phyloP scores from a whole-genome alignment of 2,329 filamentous ascomycete species.

The Colletotrichum shisoi region DNA sequence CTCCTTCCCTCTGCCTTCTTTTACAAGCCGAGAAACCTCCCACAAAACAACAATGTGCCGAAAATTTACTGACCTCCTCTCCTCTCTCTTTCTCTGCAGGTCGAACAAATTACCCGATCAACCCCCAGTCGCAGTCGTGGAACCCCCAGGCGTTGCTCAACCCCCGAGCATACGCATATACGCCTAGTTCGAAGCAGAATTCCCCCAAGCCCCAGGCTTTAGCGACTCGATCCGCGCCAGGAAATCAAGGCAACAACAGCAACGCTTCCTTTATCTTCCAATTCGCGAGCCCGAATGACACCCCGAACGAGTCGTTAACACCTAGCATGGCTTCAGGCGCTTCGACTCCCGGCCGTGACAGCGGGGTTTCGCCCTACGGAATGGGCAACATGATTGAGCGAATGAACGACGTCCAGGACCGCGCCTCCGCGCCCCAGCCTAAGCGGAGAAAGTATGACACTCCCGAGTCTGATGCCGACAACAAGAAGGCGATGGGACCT shows the following conservation, averaged over 20 bases:
- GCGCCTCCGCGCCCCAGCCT: constrained; percentile 63
- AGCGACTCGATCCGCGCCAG: constrained; percentile 25
- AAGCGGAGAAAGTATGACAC: constrained; percentile 70
- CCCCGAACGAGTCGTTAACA: constrained; percentile 44
- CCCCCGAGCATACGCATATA: constrained; percentile 33
- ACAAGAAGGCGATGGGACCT: constrained; percentile 52
- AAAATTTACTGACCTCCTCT: constrained; percentile 21
- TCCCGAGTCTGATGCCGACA: constrained; percentile 53
- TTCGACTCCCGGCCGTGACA: constrained; percentile 46
- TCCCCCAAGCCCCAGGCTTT: constrained; percentile 34
- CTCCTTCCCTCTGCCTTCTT: constrained; percentile 11
- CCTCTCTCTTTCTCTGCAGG: constrained; percentile 15
- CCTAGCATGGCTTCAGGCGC: constrained; percentile 47
- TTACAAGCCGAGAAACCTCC: not conserved
- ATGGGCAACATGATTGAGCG: constrained; percentile 74
- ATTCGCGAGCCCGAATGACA: constrained; percentile 51
- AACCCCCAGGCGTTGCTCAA: constrained; percentile 37
- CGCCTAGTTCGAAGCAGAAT: constrained; percentile 22
- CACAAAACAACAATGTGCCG: not conserved
- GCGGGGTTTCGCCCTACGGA: constrained; percentile 46
- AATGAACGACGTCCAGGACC: constrained; percentile 76
- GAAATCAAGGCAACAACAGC: constrained; percentile 40
- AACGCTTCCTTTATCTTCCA: constrained; percentile 52
- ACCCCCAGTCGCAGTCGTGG: constrained; percentile 36
- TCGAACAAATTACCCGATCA: constrained; percentile 31